Base-by-base conservation (phyloP, 768 basidiomycete genomes). In the Nidularia sp. region DNA sequence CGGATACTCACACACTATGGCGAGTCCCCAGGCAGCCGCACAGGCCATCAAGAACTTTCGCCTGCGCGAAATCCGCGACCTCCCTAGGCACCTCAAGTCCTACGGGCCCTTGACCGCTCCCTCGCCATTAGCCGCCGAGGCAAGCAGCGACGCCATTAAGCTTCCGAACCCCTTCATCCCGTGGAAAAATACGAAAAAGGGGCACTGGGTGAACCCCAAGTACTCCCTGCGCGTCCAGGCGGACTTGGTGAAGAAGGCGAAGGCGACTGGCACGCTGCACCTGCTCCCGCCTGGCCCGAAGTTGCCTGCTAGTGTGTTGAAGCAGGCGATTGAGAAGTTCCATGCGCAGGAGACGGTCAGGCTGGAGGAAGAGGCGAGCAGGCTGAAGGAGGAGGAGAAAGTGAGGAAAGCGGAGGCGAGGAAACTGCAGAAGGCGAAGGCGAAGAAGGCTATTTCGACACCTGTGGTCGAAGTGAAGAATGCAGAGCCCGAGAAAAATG, bases 151-250 rank as follows among this genome's bases (percentile, higher is more conserved):
- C 53, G 12, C 62, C 41, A 59, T 68, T 43, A 59, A 61, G 33
- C 70, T 79, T 10, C 73, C 73, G 34, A 93, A 91, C 62, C 90
- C 90, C 5, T 92, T 93, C 66, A 61, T 91, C 41, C 78, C 89
- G 4, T 75, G 70, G 45, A 75, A 74, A 50, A 86, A 86, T 56
- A 69, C 79, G 0, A 70, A 75, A 46, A 81, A 83, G 0, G 81
- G 80, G 18, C 73, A 79, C 63, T 91, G 88, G 88, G 75, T 75
- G 29, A 80, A 84, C 0, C 76, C 90, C 8, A 80, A 78, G 54
- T 85, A 87, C 58, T 92, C 90, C 4, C 67, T 87, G 25, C 81
- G 91, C 15, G 80, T 81, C 34, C 90, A 93, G 65, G 88, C 87
- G 8, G 86, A 88, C 41, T 74, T 93, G 34, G 71, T 92, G 46